A percentile compares a stretch with the other conserved stretches of the same genome.
Conservation (phyloP, 805 yeast genomes). For the Cyberlindnera xishuangbannaensis region DNA sequence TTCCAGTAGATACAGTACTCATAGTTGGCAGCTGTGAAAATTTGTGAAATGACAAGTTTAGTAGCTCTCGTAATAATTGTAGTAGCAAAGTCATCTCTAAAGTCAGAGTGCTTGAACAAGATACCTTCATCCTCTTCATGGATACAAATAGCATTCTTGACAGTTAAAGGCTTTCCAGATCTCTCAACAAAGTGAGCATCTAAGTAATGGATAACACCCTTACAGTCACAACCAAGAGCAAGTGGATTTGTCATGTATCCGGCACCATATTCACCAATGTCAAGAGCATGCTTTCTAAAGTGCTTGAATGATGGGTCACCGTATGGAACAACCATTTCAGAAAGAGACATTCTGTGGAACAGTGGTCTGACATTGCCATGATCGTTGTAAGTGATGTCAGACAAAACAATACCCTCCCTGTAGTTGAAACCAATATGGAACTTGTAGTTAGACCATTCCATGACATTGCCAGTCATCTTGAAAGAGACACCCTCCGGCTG, state of each 20-base stretch:
- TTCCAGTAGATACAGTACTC: constrained; percentile 83
- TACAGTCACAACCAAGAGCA: constrained; percentile 77
- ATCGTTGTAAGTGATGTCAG: constrained; percentile 69
- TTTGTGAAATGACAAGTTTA: constrained; percentile 67
- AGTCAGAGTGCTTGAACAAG: constrained; percentile 76
- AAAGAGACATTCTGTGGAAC: constrained; percentile 71
- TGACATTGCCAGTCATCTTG: constrained; percentile 59
- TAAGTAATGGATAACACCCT: constrained; percentile 77
- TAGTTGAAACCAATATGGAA: constrained; percentile 81
- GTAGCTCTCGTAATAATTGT: constrained; percentile 72
- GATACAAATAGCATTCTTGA: constrained; percentile 75
- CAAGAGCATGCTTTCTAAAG: constrained; percentile 82
- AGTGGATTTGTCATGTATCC: constrained; percentile 81
- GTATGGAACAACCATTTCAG: constrained; percentile 84
- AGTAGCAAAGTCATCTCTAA: constrained; percentile 73
- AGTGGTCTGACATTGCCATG: constrained; percentile 68
- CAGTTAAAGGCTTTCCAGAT: constrained; percentile 62
- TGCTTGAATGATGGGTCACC: constrained; percentile 77
- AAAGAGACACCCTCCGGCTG: constrained; percentile 85
- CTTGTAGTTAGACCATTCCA: constrained; percentile 73
- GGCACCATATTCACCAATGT: constrained; percentile 84
- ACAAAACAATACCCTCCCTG: constrained; percentile 77
- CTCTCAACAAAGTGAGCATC: constrained; percentile 72
- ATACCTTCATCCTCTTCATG: constrained; percentile 85
- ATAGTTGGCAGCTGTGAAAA: constrained; percentile 75